A percentile compares a stretch with the other conserved stretches of the same genome.
phyloP scores from a whole-genome alignment of 169 alveolate species.

The Babesia bigemina region DNA sequence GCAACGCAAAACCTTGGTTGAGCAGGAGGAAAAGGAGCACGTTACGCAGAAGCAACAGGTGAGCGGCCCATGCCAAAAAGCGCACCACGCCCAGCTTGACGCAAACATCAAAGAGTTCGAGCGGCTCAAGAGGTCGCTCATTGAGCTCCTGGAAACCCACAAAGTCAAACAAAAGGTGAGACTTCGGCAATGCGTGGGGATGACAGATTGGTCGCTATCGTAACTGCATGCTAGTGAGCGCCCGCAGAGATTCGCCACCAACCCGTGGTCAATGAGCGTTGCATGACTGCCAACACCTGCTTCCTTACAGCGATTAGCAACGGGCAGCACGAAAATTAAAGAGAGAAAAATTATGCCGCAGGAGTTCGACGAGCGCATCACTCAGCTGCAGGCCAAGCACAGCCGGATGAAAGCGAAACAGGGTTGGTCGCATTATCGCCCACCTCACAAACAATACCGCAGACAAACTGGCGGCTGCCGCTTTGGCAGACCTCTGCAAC shows the following conservation, averaged over 20 bases:
- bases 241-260: too few species aligned
- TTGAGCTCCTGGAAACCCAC: constrained; percentile 33
- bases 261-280: too few species aligned
- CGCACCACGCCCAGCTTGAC: constrained; percentile 1
- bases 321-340: too few species aligned
- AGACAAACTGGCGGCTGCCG: constrained; percentile 32
- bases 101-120: constrained; percentile 31
- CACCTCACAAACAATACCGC: background rate
- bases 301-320: too few species aligned
- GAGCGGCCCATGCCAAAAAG: background rate
- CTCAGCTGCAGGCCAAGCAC: constrained; percentile 22
- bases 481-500: constrained; percentile 36
- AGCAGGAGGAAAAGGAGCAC: constrained; percentile 26
- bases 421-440: background rate
- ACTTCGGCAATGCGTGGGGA: background rate
- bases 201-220: background rate
- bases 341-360: background rate
- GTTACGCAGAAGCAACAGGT: constrained; percentile 28
- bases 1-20: constrained; percentile 3
- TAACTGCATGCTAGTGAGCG: background rate
- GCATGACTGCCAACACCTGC: too few species aligned
- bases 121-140: constrained; percentile 17
- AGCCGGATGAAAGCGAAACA: constrained; percentile 35
- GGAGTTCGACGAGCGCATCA: constrained; percentile 42
- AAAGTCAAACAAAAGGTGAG: constrained; percentile 20